Evolutionary conservation across 2,329 filamentous ascomycete genomes (phyloP).

Genomic region (Trichoderma lentiforme): DNA sequence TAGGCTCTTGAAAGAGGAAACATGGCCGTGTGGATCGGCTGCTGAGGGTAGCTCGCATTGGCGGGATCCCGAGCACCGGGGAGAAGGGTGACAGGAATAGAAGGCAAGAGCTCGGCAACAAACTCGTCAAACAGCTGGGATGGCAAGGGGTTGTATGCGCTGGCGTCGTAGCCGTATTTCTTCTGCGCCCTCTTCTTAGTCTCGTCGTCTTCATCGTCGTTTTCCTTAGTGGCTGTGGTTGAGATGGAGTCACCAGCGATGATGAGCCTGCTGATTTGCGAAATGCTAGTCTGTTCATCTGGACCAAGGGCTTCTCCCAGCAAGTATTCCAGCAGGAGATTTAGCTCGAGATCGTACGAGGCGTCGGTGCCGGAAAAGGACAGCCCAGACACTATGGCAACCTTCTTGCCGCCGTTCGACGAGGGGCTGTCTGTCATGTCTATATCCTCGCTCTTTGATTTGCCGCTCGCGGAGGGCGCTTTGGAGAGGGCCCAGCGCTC

Average conservation of each 20-base stretch:
- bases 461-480: constrained; percentile 31
- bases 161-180: constrained; percentile 93
- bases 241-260: constrained; percentile 92
- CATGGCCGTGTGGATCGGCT: constrained; percentile 89
- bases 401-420: constrained; percentile 43
- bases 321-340: constrained; percentile 80
- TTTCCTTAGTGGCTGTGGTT: constrained; percentile 45
- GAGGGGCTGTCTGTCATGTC: constrained; percentile 48
- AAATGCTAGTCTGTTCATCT: constrained; percentile 54
- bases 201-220: constrained; percentile 31
- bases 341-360: constrained; percentile 70
- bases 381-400: constrained; percentile 87
- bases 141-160: constrained; percentile 81
- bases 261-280: constrained; percentile 76
- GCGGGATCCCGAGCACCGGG: constrained; percentile 83
- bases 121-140: constrained; percentile 82
- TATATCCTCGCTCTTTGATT: constrained; percentile 41
- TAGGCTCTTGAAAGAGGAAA: constrained; percentile 75
- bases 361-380: constrained; percentile 72
- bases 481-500: constrained; percentile 72
- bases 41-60: constrained; percentile 85
- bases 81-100: constrained; percentile 82
- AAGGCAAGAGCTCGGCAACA: constrained; percentile 75
- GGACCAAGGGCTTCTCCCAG: constrained; percentile 73
- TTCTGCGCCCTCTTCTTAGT: constrained; percentile 53